phyloP scores from a whole-genome alignment of 345 rosid genomes.

The Euclidium syriacum region DNA sequence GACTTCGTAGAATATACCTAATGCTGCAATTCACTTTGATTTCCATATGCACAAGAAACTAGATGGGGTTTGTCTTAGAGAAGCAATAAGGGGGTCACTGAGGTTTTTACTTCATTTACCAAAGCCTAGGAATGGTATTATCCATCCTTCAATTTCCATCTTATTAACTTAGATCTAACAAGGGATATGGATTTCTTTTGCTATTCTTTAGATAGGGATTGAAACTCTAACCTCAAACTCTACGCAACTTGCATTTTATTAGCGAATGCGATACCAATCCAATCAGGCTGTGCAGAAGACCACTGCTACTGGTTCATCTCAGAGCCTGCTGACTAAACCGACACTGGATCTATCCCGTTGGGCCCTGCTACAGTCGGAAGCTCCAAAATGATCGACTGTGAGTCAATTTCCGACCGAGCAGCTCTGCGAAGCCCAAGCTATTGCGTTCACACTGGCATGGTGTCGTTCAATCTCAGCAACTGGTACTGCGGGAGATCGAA shows the following conservation, averaged over 20 bases:
- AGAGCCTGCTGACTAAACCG: constrained; percentile 71
- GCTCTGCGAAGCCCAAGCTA: constrained; percentile 87
- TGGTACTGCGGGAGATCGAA: constrained; percentile 61
- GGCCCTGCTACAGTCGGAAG: constrained; percentile 91
- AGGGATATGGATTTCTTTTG: too few species aligned
- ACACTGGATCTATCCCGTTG: constrained; percentile 87
- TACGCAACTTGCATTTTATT: constrained; percentile 87
- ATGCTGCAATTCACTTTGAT: too few species aligned
- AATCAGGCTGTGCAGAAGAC: constrained; percentile 78
- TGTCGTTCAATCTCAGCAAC: constrained; percentile 80
- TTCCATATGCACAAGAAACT: too few species aligned
- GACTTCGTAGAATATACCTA: too few species aligned
- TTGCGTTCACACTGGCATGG: constrained; percentile 59
- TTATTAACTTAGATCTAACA: too few species aligned
- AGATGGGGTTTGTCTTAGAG: too few species aligned
- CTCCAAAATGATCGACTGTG: constrained; percentile 86
- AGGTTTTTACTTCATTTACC: too few species aligned
- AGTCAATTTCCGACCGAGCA: constrained; percentile 78
- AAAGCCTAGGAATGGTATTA: too few species aligned
- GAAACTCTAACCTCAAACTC: constrained; percentile 52
- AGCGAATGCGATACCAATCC: constrained; percentile 84
- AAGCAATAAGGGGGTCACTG: too few species aligned
- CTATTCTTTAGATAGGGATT: too few species aligned
- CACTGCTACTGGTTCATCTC: constrained; percentile 96
- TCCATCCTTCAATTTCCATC: too few species aligned